Base-by-base conservation (phyloP, 805 yeast genomes). In the Candida sakaeoensis region DNA sequence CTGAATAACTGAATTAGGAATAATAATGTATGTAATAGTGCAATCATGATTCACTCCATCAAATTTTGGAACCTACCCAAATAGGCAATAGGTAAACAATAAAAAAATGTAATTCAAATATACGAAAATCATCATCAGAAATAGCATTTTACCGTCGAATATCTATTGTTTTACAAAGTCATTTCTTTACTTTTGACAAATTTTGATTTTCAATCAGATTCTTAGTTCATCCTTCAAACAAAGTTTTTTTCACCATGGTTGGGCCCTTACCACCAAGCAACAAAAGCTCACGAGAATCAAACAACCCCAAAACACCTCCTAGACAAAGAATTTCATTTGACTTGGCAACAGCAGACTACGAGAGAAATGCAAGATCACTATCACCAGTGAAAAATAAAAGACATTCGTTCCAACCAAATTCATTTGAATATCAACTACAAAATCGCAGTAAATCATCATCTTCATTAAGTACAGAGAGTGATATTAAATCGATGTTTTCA, bases 301-400 rank as follows among this genome's bases (percentile, higher is more conserved):
- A 2, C 3, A 17, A 19, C 27, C 33, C 33, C 3, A 22, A 12
- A 3, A 36, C 39, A 18, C 39, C 39, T 5, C 39, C 39, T 10
- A 17, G 23, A 5, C 39, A 27, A 13, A 27, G 13, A 12, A 14
- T 13, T 7, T 2, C 25, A 2, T 19, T 27, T 17, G 37, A 24
- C 6, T 7, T 28, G 5, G 5, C 17, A 8, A 7, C 32, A 14
- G 10, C 9, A 7, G 31, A 24, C 10, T 9, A 16, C 22, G 50
- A 49, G 15, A 46, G 60, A 45, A 55, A 68, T 38, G 56, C 68
- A 10, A 48, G 65, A 30, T 63, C 70, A 12, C 48, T 52, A 12
- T 63, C 70, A 13, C 70, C 71, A 2, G 52, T 52, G 13, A 65
- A 66, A 41, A 54, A 52, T 34, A 56, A 66, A 13, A 55, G 54